A percentile compares a stretch with the other conserved stretches of the same genome.
Evolutionary conservation across 257 asterid species (phyloP).

Genomic region (Solanum piurae): DNA sequence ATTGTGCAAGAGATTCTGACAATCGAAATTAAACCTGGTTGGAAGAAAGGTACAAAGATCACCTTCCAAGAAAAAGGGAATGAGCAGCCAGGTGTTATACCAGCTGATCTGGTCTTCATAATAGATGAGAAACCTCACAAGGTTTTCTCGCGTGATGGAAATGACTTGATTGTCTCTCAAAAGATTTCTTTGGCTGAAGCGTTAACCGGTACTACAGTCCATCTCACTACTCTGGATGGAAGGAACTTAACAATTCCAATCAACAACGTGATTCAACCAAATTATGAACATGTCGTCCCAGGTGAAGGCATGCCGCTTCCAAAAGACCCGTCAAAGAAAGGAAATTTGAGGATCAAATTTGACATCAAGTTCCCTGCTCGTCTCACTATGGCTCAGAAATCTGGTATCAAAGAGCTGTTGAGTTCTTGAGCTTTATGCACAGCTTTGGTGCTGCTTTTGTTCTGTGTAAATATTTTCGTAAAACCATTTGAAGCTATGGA

Average conservation of each 20-base stretch:
- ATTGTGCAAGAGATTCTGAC: conserved; percentile 19
- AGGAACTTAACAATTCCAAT: conserved; percentile 25
- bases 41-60: conserved; percentile 47
- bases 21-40: conserved; percentile 26
- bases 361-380: conserved; percentile 32
- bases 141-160: conserved; percentile 34
- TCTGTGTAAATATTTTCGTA: neutral
- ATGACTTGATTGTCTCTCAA: conserved; percentile 24
- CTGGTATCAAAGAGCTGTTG: conserved; percentile 26
- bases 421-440: conserved; percentile 8
- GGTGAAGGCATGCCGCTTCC: conserved; percentile 38
- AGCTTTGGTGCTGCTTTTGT: neutral
- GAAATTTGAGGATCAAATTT: conserved; percentile 36
- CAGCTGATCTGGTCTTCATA: conserved; percentile 35
- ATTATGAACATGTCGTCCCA: conserved; percentile 22
- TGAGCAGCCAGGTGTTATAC: conserved; percentile 22
- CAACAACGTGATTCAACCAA: conserved; percentile 22
- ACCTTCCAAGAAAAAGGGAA: conserved; percentile 39
- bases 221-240: conserved; percentile 25
- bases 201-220: conserved; percentile 23
- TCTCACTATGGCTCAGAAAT: conserved; percentile 24
- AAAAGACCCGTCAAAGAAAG: conserved; percentile 26
- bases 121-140: conserved; percentile 37
- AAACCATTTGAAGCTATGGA: neutral
- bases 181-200: conserved; percentile 32